Evolutionary conservation across 768 basidiomycete genomes (phyloP).

Genomic region (Mycena metata): DNA sequence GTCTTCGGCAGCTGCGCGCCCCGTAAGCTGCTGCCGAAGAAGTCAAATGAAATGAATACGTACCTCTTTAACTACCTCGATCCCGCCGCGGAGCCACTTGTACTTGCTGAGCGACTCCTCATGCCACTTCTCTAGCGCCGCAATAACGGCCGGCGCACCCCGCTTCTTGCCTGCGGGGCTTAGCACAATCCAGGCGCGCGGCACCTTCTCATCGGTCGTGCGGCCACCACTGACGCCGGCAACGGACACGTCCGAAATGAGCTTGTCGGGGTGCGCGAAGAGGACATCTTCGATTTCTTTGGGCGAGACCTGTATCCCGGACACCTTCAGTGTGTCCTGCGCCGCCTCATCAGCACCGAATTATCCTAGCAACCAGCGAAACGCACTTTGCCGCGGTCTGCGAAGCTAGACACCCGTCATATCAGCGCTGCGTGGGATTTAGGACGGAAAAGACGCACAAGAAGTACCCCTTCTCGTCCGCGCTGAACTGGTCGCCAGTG

Average conservation of each 20-base stretch:
- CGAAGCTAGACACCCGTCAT: slow-evolving; percentile 65
- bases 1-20: slow-evolving; percentile 75
- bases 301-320: slow-evolving; percentile 85
- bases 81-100: slow-evolving; percentile 83
- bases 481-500: slow-evolving; percentile 80
- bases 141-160: slow-evolving; percentile 57
- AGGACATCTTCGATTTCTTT: slow-evolving; percentile 81
- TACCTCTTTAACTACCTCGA: slow-evolving; percentile 75
- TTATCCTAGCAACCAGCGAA: background rate
- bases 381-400: slow-evolving; percentile 80
- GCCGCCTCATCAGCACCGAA: background rate
- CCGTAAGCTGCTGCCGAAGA: slow-evolving; percentile 14
- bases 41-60: slow-evolving; percentile 20
- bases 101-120: slow-evolving; percentile 75
- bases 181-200: slow-evolving; percentile 84
- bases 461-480: slow-evolving; percentile 72
- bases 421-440: background rate
- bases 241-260: slow-evolving; percentile 77
- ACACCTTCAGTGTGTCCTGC: slow-evolving; percentile 85
- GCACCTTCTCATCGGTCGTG: slow-evolving; percentile 78
- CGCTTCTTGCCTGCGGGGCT: slow-evolving; percentile 65
- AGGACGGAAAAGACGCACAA: slow-evolving; percentile 61
- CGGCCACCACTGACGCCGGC: slow-evolving; percentile 82
- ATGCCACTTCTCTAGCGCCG: slow-evolving; percentile 72
- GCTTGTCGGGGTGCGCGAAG: slow-evolving; percentile 68